Evolutionary conservation across 2,329 filamentous ascomycete species (phyloP), one percentile per base, ranked within the genome.

Genomic region (Lasiodiplodia theobromae): DNA sequence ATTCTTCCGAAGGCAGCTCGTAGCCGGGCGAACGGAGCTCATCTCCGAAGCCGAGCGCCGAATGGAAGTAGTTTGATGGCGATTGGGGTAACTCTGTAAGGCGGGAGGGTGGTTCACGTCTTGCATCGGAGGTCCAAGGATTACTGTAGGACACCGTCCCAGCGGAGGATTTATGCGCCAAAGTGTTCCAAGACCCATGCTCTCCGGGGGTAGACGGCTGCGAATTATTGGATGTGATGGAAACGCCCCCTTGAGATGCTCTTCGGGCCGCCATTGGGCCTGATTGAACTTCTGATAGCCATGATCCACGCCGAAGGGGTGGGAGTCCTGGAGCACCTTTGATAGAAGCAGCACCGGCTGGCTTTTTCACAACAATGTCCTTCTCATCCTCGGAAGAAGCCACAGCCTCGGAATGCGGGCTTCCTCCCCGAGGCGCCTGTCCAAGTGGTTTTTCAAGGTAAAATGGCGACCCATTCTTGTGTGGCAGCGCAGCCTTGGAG

Each of bases 341-440:
- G 74, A 63, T 74, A 68, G 34, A 73, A 6, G 57, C 44, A 18
- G 65, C 18, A 2, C 51, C 28, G 2, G 40, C 31, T 28, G 65
- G 38, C 40, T 69, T 67, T 31, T 66, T 67, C 21, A 51, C 60
- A 7, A 69, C 62, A n/a, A 57, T 47, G 70, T 97, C 92, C 68
- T 84, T 86, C 79, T 99, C 96, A 78, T 98, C 96, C 79, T 98
- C 96, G 14, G 94, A 97, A 72, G 95, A 98, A 65, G 92, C 94
- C 69, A 98, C 84, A 64, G 93, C 95, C 78, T 98, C 95, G 3
- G 94, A 97, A 77, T 98, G 96, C 25, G 95, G 95, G 1, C 95
- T 97, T 8, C 67, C 67, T 38, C 67, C 67, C 6, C 67, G 67
- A 51, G 67, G 60, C 2, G 54, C 57, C 12, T 68, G 60, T 37